Evolutionary conservation across 192 early-diverging fungal species (phyloP).

Genomic region (Gonapodya prolifera): DNA sequence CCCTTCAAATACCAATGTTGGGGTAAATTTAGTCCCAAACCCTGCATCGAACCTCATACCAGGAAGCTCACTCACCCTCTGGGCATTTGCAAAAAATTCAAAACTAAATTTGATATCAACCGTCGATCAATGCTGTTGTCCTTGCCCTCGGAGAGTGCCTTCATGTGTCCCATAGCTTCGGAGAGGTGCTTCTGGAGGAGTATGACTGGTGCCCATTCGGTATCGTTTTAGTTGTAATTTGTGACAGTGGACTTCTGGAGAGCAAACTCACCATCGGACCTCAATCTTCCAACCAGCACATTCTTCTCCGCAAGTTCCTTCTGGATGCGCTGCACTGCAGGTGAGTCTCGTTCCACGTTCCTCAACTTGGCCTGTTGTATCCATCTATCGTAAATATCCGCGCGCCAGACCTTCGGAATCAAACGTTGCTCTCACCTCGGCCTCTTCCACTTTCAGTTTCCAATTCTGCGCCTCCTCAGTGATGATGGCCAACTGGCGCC

Average conservation of each 20-base stretch:
- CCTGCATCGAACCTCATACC: too few species aligned
- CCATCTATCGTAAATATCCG: too few species aligned
- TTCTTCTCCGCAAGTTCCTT: not conserved
- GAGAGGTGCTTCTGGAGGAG: slow-evolving; percentile 80
- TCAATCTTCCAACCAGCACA: not conserved
- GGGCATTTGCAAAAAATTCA: slow-evolving; percentile 70
- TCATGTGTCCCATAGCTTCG: slow-evolving; percentile 81
- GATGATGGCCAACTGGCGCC: not conserved
- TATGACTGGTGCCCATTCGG: too few species aligned
- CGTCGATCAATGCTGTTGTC: slow-evolving; percentile 62
- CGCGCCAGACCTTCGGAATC: too few species aligned
- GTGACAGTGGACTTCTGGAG: not conserved
- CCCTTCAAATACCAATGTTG: too few species aligned
- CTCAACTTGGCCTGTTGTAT: too few species aligned
- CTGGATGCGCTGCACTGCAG: not conserved
- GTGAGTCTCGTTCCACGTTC: not conserved
- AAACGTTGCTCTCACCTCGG: too few species aligned
- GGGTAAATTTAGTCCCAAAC: too few species aligned
- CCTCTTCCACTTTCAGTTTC: not conserved
- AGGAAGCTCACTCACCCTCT: too few species aligned
- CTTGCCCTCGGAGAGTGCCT: slow-evolving; percentile 63
- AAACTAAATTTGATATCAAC: slow-evolving; percentile 79
- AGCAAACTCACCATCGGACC: not conserved
- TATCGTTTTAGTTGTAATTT: too few species aligned
- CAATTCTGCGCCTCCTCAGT: not conserved